Base-by-base conservation (phyloP, 768 basidiomycete genomes). In the Russula compacta region DNA sequence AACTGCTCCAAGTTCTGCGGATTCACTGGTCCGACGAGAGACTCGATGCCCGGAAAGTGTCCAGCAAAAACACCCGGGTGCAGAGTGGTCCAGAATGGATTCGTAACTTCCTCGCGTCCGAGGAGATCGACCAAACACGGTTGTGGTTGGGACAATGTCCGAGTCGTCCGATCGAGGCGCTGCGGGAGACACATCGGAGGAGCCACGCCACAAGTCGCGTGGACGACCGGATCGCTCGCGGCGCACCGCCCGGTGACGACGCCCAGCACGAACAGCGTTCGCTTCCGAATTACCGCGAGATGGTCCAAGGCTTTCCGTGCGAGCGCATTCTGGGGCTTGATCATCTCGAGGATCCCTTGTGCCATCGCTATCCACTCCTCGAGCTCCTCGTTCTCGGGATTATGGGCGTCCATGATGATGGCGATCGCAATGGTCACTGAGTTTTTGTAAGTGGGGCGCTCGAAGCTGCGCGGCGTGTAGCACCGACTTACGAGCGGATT, bases 351-450 rank as follows among this genome's bases (percentile, higher is more conserved):
- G 48, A 68, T 38, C 38, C 56, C 58, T 42, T 61, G 62, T 9
- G 67, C 66, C 42, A 68, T 52, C 19, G 57, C 54, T 32, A 69
- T 64, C 69, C 69, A 69, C 40, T 68, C 69, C 52, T 67, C 68
- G 2, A 69, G 50, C 56, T 69, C 68, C 50, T 69, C 65, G 29
- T 64, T 67, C 46, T 64, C 59, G 17, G 61, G 50, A 36, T 60
- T 59, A 12, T 59, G 48, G 9, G 69, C 24, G 19, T 69, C 67
- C 67, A 69, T 68, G n/a, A 69, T 58, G 40, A 69, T 64, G 24
- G 68, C 69, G 32, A 69, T 56, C 11, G 67, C 67, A 29, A 69
- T 61, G 44, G 51, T 59, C 57, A 69, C 68, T 69, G 57, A 6
- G 47, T 3, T 2, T 3, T 19, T 15, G 32, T 63, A n/a, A 63